Evolutionary conservation across 345 rosid species (phyloP), one percentile per base, ranked within the genome.

Genomic region (Gossypium rotundifolium): DNA sequence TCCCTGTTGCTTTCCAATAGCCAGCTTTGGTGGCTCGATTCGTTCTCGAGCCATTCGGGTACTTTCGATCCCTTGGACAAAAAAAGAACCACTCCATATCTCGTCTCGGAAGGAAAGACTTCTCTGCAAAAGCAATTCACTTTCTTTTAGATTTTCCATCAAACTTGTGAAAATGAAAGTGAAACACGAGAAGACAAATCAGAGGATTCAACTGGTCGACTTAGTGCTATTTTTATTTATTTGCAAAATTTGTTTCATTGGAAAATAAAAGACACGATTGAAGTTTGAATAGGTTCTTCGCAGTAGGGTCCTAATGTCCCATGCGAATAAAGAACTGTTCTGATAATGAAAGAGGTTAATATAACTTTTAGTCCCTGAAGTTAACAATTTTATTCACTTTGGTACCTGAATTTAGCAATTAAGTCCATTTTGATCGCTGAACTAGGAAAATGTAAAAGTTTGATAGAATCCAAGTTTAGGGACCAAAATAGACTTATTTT

Each of bases 51-150:
- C 94, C 96, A 74, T 92, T 94, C 1, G 93, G 94, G 70, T 94
- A 89, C 80, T 94, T 92, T 68, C 92, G 82, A 70, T 94, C 97
- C 60, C 96, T 77, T 4, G 90, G 92, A 77, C 92, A 90, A 84
- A 90, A 92, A 81, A 94, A 94, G 88, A 92, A 94, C 97, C 97
- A 92, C 51, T 92, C 96, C 94, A 85, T 75, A 77, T 94, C 97
- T 76, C 94, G 81, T 12, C 75, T 83, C 0, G 94, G 92, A 73
- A 94, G 93, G 80, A 90, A 89, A 0, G 97, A 90, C 65, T 87
- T 94, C 73, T 89, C 94, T 92, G 87, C 79, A 84, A 71, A 10
- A 40, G 54, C 61, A 17, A 38, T 3, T 79, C 8, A 71, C 17
- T 23, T 16, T 64, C 23, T 61, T 61, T 61, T 14, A 27, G 33